Evolutionary conservation across 169 alveolate genomes (phyloP).

Genomic region (Eimeria necatrix): DNA sequence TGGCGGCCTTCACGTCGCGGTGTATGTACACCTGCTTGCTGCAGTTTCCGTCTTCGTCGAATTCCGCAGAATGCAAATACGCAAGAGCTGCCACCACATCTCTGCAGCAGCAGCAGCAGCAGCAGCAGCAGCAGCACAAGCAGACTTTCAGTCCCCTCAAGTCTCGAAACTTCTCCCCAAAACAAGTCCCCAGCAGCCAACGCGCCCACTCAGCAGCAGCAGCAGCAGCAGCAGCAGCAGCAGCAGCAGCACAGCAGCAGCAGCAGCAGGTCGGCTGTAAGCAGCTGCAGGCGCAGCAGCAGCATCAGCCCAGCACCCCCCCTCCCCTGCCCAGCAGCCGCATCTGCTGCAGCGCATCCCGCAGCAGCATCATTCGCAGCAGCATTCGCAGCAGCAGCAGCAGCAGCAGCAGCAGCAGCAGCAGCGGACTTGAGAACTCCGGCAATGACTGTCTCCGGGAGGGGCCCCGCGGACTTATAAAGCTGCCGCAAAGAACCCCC

Average conservation of each 20-base stretch:
- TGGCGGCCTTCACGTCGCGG: constrained; percentile 95
- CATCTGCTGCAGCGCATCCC: neutral
- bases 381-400: constrained; percentile 16
- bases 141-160: neutral
- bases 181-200: neutral
- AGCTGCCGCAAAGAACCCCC: constrained; percentile 85
- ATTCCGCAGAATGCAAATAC: constrained; percentile 73
- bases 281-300: neutral
- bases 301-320: neutral
- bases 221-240: neutral
- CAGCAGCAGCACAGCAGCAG: neutral
- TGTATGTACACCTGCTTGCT: constrained; percentile 85
- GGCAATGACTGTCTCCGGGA: constrained; percentile 85
- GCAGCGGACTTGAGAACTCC: constrained; percentile 57
- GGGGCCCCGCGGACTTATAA: constrained; percentile 81
- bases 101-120: constrained; percentile 3
- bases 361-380: neutral
- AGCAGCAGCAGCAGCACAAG: neutral
- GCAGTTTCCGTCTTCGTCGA: neutral
- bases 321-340: neutral
- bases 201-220: neutral
- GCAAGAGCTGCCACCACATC: constrained; percentile 80
- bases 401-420: constrained; percentile 16
- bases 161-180: too few species aligned
- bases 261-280: too few species aligned